These are phyloP conservation scores for Ophiocordyceps robertsii DNA, from an alignment of 2,329 filamentous ascomycete species.

Conservation along the genomic window DNA sequence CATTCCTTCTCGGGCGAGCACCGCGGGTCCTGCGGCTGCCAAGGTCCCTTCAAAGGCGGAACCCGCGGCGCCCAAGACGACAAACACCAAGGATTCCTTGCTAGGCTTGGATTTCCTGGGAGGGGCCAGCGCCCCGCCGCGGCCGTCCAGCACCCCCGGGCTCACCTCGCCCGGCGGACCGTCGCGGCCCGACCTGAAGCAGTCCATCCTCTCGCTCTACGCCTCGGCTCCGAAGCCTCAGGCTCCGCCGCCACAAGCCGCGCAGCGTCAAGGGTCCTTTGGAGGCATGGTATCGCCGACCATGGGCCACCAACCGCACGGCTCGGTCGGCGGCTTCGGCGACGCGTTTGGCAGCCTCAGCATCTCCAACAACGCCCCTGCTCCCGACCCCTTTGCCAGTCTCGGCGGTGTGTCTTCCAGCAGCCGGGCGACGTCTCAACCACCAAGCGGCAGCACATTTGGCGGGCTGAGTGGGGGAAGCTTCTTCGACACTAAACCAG, in stretches of 20 bases:
- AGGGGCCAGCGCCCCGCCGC: slow-evolving; percentile 54
- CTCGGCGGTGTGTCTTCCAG: slow-evolving; percentile 28
- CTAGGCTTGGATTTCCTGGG: slow-evolving; percentile 90
- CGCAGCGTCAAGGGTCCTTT: slow-evolving; percentile 50
- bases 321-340: slow-evolving; percentile 49
- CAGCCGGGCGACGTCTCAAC: slow-evolving; percentile 18
- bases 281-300: slow-evolving; percentile 51
- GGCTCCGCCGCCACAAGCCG: slow-evolving; percentile 33
- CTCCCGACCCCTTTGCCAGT: slow-evolving; percentile 46
- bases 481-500: slow-evolving; percentile 69
- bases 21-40: slow-evolving; percentile 50
- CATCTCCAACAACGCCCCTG: slow-evolving; percentile 29
- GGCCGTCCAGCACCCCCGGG: slow-evolving; percentile 70
- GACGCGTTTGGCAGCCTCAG: slow-evolving; percentile 53
- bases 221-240: slow-evolving; percentile 73
- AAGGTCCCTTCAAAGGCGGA: slow-evolving; percentile 47
- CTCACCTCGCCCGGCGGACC: slow-evolving; percentile 46
- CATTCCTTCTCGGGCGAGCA: slow-evolving; percentile 57
- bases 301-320: slow-evolving; percentile 33
- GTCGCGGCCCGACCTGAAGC: slow-evolving; percentile 86
- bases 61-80: slow-evolving; percentile 51
- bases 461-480: slow-evolving; percentile 54
- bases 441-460: slow-evolving; percentile 29
- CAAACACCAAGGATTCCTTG: slow-evolving; percentile 76
- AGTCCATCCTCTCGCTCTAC: slow-evolving; percentile 93